Base-by-base conservation (phyloP, 1,284 basidiomycete species). In the Heterobasidion annosum region DNA sequence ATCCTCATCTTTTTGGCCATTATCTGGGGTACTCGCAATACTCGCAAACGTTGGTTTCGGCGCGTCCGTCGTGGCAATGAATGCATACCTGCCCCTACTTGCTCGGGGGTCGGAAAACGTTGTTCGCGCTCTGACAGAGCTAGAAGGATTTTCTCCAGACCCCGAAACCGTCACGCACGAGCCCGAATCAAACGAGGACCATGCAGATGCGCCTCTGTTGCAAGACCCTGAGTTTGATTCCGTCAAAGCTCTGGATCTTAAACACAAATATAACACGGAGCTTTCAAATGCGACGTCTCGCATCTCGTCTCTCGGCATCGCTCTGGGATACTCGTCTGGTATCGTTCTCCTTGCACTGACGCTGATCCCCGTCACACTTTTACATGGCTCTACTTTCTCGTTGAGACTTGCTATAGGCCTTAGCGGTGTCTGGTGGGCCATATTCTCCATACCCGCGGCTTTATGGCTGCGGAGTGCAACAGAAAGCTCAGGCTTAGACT, bases 391-490 rank as follows among this genome's bases (percentile, higher is more conserved):
- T 7, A 93, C 89, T 0, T 82, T 82, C 57, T 76, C 85, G 0
- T 71, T 96, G 3, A 75, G 88, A 8, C 76, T 93, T 1, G 89
- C 88, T 0, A 88, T 95, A 35, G 88, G 88, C 0, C 65, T 88
- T 5, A 90, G 85, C 60, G 93, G 90, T 0, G 68, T 87, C 0
- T 92, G 91, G 88, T 95, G 92, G 93, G 85, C 82, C 0, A 49
- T 85, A 0, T 91, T 91, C 61, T 85, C 87, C 0, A 66, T 93
- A 5, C 89, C 89, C 1, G 85, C 88, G 0, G 83, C 81, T 0
- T 42, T 84, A 0, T 91, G 88, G 78, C 70, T 93, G 0, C 88
- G 90, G 0, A 67, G 71, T 25, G 45, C 52, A 10, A 58, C 57
- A 16, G 59, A 59, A 2, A 58, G 60, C 10, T 58, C 55, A 1